Evolutionary conservation across 768 basidiomycete species (phyloP).

Genomic region (Naganishia randhawae): DNA sequence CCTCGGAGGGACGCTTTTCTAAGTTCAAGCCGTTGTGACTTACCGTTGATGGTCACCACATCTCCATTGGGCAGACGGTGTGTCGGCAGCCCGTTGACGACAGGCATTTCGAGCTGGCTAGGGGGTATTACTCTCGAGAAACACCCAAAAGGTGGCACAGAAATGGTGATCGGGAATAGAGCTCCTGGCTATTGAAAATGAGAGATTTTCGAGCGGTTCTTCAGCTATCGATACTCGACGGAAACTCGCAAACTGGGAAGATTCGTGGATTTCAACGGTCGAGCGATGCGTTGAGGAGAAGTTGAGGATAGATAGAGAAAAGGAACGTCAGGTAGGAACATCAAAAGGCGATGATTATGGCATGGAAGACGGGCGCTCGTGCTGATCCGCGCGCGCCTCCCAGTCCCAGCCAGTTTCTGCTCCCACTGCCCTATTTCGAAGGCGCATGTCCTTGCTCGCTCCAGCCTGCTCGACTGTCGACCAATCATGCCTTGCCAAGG

Average conservation of each 20-base stretch:
- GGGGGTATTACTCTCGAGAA: neutral
- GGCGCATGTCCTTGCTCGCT: neutral
- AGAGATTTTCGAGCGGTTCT: neutral
- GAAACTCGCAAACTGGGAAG: neutral
- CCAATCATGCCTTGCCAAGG: neutral
- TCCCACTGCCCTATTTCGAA: neutral
- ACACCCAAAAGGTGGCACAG: neutral
- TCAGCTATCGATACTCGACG: neutral
- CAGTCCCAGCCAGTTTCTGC: neutral
- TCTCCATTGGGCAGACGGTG: constrained; percentile 43
- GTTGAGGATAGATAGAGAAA: neutral
- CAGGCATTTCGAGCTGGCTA: neutral
- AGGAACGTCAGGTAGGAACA: neutral
- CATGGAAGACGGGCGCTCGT: neutral
- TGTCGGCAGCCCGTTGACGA: constrained; percentile 30
- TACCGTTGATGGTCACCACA: constrained; percentile 42
- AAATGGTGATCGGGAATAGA: constrained; percentile 17
- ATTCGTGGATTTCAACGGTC: neutral
- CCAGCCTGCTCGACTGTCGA: neutral
- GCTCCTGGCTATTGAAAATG: neutral
- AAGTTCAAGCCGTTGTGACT: constrained; percentile 8
- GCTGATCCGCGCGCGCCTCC: constrained; percentile 12
- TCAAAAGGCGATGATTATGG: neutral
- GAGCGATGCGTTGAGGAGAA: neutral
- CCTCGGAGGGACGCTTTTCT: neutral